Base-by-base conservation (phyloP, 441 rosid genomes). In the Biscutella laevigata region DNA sequence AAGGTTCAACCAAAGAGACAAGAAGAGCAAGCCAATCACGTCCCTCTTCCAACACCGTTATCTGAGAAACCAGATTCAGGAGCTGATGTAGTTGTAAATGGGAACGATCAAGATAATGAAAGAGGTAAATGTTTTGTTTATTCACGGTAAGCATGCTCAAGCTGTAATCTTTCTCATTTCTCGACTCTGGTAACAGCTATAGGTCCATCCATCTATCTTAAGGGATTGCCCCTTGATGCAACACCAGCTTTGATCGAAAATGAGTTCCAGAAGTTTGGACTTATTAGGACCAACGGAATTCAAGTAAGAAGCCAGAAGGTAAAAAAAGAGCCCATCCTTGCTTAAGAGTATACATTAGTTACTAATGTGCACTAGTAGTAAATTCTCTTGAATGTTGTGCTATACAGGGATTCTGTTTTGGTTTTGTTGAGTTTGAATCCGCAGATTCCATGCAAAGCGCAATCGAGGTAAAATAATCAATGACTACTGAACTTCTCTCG, bases 381-480 rank as follows among this genome's bases (percentile, higher is more conserved):
- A 53, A 27, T 61, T 29, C 20, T 60, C 37, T 4, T 38, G 16
- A 43, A n/a, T 69, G 29, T 53, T 64, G 30, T 64, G 17, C 22
- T 19, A 28, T 19, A 30, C 71, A 91, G 96, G 98, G 95, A 34
- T 84, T 91, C 71, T 77, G 80, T 74, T 91, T 85, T 74, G 98
- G 98, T 35, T 91, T 91, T 20, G 94, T 91, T 70, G 98, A 91
- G 71, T 91, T 83, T 79, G 96, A 91, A 61, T 73, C 53, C 35
- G 79, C 74, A 36, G 75, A 72, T 74, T 81, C 98, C 54, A 84
- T 81, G 72, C 94, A 83, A 68, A 82, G 77, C 61, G 96, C 98
- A 8, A 74, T 88, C 20, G 88, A 88, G 98, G 98, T 91, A 64
- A 62, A 17, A 38, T n/a, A n/a, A n/a, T n/a, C n/a, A n/a, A n/a